A percentile compares a stretch with the other conserved stretches of the same genome.
Evolutionary conservation across 192 early-diverging fungal genomes (phyloP).

Genomic region (Coemansia aciculifera): DNA sequence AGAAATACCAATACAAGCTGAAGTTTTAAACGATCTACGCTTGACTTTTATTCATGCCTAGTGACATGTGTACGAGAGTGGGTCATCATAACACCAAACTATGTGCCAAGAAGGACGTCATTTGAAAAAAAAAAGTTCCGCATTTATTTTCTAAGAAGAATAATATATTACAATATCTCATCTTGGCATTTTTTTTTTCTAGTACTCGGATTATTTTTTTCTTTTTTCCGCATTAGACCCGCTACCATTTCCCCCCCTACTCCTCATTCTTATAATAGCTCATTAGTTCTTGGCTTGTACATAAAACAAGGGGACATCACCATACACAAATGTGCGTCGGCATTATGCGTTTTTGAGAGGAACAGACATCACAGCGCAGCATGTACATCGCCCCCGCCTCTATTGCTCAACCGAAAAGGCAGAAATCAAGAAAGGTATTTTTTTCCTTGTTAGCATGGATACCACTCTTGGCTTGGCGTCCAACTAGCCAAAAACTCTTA

Average conservation of each 20-base stretch:
- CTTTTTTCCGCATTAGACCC: conserved; percentile 8
- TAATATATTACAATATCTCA: not conserved
- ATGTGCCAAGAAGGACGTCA: not conserved
- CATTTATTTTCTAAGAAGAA: not conserved
- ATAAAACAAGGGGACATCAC: not conserved
- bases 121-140: not conserved
- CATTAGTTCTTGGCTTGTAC: not conserved
- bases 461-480: conserved; percentile 7
- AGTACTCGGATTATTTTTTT: not conserved
- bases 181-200: not conserved
- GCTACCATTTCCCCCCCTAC: not conserved
- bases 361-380: not conserved
- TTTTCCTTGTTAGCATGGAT: not conserved
- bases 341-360: not conserved
- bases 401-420: not conserved
- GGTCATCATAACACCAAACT: not conserved
- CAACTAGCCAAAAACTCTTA: not conserved
- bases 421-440: not conserved
- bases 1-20: not conserved
- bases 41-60: not conserved
- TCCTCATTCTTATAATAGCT: not conserved
- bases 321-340: not conserved
- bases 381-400: not conserved
- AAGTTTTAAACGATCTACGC: not conserved
- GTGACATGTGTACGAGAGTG: not conserved